A percentile compares a stretch with the other conserved stretches of the same genome.
Conservation (phyloP, 2,329 filamentous ascomycete genomes). For the Nemania bipapillata region DNA sequence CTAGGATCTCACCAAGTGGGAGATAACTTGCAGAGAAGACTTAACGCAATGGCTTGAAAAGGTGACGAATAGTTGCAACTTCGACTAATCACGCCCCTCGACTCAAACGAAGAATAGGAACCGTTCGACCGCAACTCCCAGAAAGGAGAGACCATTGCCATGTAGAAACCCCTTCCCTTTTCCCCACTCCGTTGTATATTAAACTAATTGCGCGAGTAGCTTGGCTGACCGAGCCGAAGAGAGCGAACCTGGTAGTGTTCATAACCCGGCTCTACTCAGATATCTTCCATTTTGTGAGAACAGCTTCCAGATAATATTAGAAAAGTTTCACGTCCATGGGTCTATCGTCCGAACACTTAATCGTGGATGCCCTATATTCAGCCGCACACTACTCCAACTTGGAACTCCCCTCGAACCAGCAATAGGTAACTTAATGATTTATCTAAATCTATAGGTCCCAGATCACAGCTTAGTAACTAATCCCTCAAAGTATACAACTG, state of each 20-base stretch:
- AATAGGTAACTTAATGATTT: background rate
- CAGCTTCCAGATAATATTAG: background rate
- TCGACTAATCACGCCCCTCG: background rate
- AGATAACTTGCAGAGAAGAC: too few relatives aligned
- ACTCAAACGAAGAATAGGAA: background rate
- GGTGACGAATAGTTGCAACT: background rate
- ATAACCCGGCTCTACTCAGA: background rate
- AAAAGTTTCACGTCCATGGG: background rate
- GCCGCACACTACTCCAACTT: background rate
- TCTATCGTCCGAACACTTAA: background rate
- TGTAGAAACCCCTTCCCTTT: background rate
- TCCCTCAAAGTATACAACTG: background rate
- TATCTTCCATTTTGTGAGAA: slow-evolving; percentile 6
- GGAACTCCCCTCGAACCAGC: background rate
- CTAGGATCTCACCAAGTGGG: too few relatives aligned
- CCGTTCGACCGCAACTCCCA: background rate
- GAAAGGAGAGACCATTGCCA: background rate
- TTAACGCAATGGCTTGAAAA: too few relatives aligned
- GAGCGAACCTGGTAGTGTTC: background rate
- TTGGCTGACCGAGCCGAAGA: background rate
- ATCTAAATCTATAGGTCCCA: background rate
- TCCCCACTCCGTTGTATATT: background rate
- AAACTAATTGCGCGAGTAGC: background rate
- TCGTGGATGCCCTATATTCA: background rate
- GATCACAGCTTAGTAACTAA: background rate